These are phyloP conservation scores for Fagopyrum homotropicum DNA, from an alignment of 148 eudicot species.

Conservation along the genomic window DNA sequence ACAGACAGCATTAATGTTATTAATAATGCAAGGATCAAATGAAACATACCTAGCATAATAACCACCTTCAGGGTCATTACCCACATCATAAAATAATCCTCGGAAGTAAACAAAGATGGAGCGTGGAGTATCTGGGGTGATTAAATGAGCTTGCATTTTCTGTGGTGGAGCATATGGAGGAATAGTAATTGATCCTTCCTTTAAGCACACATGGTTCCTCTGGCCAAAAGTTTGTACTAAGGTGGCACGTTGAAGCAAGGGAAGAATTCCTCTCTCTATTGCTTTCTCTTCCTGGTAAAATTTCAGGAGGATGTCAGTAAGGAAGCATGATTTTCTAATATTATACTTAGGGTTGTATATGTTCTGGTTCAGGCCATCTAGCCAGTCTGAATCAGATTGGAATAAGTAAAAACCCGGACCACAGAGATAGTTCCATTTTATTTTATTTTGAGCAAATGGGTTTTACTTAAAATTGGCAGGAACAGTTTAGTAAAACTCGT, in stretches of 20 bases:
- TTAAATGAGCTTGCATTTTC: conserved; percentile 93
- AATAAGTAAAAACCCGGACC: neutral
- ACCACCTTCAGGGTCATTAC: conserved; percentile 99
- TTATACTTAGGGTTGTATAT: neutral
- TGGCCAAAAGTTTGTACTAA: conserved; percentile 98
- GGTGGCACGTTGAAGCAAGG: conserved; percentile 80
- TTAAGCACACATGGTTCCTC: conserved; percentile 92
- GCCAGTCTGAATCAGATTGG: neutral
- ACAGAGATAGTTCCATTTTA: neutral
- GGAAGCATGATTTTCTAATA: neutral
- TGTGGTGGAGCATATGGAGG: conserved; percentile 99
- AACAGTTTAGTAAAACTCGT: neutral
- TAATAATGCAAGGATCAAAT: neutral
- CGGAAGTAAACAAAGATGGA: conserved; percentile 98
- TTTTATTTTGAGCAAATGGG: neutral
- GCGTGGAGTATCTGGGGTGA: conserved; percentile 83
- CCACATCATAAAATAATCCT: conserved; percentile 93
- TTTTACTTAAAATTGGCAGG: neutral
- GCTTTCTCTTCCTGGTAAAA: conserved; percentile 90
- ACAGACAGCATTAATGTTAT: neutral
- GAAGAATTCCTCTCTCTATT: conserved; percentile 92
- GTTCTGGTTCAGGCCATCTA: neutral
- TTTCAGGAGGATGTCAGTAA: neutral
- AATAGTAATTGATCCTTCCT: conserved; percentile 84
- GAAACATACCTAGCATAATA: conserved; percentile 82